Conservation (phyloP, 768 basidiomycete species). For the Lentinula sp. region DNA sequence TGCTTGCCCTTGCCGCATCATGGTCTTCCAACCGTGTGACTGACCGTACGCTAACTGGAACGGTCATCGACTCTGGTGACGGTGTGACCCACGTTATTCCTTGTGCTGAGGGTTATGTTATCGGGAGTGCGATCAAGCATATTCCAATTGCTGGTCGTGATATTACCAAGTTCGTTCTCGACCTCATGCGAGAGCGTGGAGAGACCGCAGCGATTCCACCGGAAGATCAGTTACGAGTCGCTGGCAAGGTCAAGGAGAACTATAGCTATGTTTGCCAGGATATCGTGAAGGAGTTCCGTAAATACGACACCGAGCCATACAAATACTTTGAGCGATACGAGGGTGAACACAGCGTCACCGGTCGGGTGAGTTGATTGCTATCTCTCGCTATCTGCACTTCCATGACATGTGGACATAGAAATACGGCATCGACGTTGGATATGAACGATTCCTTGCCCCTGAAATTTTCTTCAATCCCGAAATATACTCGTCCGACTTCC, state of each 20-base stretch:
- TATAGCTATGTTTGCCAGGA: slow-evolving; percentile 99
- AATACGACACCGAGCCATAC: slow-evolving; percentile 94
- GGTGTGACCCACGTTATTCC: slow-evolving; percentile 99
- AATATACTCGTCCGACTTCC: slow-evolving; percentile 94
- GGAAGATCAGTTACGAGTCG: slow-evolving; percentile 89
- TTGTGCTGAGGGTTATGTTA: slow-evolving; percentile 95
- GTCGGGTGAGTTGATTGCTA: slow-evolving; percentile 51
- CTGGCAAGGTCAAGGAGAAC: slow-evolving; percentile 94
- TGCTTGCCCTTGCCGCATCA: slow-evolving; percentile 94
- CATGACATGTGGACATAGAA: slow-evolving; percentile 44
- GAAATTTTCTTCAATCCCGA: slow-evolving; percentile 99
- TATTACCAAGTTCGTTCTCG: slow-evolving; percentile 94
- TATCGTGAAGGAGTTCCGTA: slow-evolving; percentile 97
- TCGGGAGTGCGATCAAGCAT: slow-evolving; percentile 97
- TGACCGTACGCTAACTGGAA: slow-evolving; percentile 91
- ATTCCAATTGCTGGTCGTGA: slow-evolving; percentile 98
- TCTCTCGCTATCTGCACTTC: not conserved
- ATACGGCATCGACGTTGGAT: slow-evolving; percentile 92
- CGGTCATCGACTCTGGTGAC: slow-evolving; percentile 98
- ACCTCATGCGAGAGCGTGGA: slow-evolving; percentile 91
- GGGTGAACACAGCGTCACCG: slow-evolving; percentile 89
- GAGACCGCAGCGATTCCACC: slow-evolving; percentile 88
- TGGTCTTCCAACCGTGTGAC: slow-evolving; percentile 90
- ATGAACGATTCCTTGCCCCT: slow-evolving; percentile 97
- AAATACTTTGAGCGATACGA: slow-evolving; percentile 94